Conservation (phyloP, 164 flowering plant genomes). For the Dillenia suffruticosa region DNA sequence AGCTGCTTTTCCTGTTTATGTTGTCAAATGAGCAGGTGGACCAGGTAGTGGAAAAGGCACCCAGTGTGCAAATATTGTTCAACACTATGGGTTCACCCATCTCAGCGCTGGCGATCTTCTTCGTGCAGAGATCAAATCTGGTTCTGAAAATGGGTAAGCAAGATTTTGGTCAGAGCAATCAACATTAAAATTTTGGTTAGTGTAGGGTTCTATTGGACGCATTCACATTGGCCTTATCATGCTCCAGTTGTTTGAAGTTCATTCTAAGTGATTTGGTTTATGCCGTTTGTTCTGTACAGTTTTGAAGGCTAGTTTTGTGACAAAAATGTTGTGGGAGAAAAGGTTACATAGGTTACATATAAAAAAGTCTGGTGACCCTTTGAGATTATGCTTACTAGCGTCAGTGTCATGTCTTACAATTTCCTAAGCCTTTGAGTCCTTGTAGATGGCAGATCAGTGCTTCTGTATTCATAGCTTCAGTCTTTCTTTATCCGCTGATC, state of each 20-base stretch:
- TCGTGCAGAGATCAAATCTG: conserved; percentile 33
- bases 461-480: no score
- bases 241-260: not conserved
- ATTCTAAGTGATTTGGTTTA: not conserved
- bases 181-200: not conserved
- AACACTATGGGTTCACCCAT: conserved; percentile 37
- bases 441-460: no score
- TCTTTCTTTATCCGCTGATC: not conserved
- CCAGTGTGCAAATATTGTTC: conserved; percentile 33
- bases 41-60: conserved; percentile 50
- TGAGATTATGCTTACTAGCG: no score
- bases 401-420: no score
- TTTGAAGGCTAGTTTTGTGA: no score
- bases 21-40: conserved; percentile 26
- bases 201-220: not conserved
- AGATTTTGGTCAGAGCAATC: not conserved
- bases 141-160: conserved; percentile 36
- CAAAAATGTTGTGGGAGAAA: no score
- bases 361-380: no score
- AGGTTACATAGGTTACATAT: no score
- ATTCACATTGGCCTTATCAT: not conserved
- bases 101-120: conserved; percentile 47
- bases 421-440: no score
- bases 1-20: not conserved
- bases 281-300: no score